phyloP scores from a whole-genome alignment of 148 eudicot genomes.

The Cornus kousa region DNA sequence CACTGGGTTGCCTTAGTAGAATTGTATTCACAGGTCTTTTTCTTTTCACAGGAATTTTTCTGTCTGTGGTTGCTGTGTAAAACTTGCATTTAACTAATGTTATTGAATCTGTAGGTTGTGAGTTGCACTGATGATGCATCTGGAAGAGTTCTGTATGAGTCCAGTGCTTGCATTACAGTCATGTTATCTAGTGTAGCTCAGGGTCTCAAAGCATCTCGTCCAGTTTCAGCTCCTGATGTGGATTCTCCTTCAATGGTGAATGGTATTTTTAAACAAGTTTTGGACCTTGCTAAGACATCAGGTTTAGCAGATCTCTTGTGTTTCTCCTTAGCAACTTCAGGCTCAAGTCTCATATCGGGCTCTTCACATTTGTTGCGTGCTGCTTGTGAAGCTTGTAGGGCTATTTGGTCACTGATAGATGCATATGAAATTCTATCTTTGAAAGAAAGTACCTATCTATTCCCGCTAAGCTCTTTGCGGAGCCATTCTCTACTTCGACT shows the following conservation, averaged over 20 bases:
- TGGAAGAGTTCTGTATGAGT: slow-evolving; percentile 75
- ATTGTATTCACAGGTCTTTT: slow-evolving; percentile 68
- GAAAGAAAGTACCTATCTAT: slow-evolving; percentile 41
- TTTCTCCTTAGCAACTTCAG: slow-evolving; percentile 65
- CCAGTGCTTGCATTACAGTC: slow-evolving; percentile 73
- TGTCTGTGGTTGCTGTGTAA: neutral
- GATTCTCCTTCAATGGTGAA: slow-evolving; percentile 27
- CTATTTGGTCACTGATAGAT: slow-evolving; percentile 77
- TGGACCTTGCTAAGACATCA: slow-evolving; percentile 75
- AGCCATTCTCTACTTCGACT: slow-evolving; percentile 54
- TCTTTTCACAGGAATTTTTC: slow-evolving; percentile 5
- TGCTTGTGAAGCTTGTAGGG: slow-evolving; percentile 89
- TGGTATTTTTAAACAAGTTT: slow-evolving; percentile 54
- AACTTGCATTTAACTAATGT: slow-evolving; percentile 16
- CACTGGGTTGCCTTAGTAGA: slow-evolving; percentile 81
- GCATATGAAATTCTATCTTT: slow-evolving; percentile 51
- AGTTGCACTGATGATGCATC: slow-evolving; percentile 54
- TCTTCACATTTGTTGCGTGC: slow-evolving; percentile 77
- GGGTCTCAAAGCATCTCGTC: slow-evolving; percentile 58
- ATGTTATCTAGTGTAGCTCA: slow-evolving; percentile 64
- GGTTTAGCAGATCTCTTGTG: slow-evolving; percentile 64
- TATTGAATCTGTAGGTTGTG: slow-evolving; percentile 48
- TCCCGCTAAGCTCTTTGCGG: slow-evolving; percentile 64
- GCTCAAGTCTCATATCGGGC: slow-evolving; percentile 81
- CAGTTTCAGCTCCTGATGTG: slow-evolving; percentile 25